Conservation (phyloP, 2,329 filamentous ascomycete species). For the Claviceps humidiphila region DNA sequence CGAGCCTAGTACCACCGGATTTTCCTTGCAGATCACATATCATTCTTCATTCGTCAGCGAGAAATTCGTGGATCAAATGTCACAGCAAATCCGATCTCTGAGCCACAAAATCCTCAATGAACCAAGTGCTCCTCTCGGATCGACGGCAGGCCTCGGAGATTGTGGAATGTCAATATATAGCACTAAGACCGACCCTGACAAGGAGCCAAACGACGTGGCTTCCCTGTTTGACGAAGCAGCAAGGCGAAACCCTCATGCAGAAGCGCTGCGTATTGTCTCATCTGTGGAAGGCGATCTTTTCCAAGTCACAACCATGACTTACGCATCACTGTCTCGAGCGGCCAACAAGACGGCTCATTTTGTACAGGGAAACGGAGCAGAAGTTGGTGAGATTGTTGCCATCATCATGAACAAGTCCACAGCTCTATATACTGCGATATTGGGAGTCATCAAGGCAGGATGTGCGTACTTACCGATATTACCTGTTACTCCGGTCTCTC, state of each 20-base stretch:
- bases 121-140: conserved; percentile 8
- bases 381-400: conserved; percentile 47
- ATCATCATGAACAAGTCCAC: conserved; percentile 68
- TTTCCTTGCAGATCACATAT: conserved; percentile 33
- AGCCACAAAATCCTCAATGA: conserved; percentile 19
- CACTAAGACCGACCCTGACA: conserved; percentile 13
- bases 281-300: conserved; percentile 12
- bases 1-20: conserved; percentile 41
- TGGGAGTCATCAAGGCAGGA: conserved; percentile 62
- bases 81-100: conserved; percentile 47
- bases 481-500: conserved; percentile 51
- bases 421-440: conserved; percentile 57
- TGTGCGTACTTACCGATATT: conserved; percentile 70
- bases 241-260: conserved; percentile 30
- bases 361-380: conserved; percentile 33
- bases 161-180: conserved; percentile 37
- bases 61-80: conserved; percentile 41
- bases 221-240: conserved; percentile 37
- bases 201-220: conserved; percentile 3
- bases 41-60: conserved; percentile 35
- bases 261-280: conserved; percentile 52
- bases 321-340: conserved; percentile 45
- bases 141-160: conserved; percentile 13
- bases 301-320: conserved; percentile 39
- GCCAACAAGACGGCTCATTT: conserved; percentile 50